Evolutionary conservation across 768 basidiomycete species (phyloP), one percentile per base, ranked within the genome.

Genomic region (Rhodotorula kratochvilovae): DNA sequence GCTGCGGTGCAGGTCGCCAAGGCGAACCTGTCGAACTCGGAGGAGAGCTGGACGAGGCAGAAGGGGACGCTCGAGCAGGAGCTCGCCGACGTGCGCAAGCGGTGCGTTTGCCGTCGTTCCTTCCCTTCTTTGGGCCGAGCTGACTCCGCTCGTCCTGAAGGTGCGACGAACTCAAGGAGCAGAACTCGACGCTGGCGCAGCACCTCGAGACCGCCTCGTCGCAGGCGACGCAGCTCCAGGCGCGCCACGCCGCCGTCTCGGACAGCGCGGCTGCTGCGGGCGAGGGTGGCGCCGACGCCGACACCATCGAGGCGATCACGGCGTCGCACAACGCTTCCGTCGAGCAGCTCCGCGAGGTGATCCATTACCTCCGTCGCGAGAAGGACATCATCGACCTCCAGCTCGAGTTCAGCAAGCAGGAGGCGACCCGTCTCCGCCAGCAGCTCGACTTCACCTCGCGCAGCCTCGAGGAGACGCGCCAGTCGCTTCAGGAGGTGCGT

Each of bases 371-470:
- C 45, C 85, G 92, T 53, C 91, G 89, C 77, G 92, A 93, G 83
- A 92, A 94, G 81, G 91, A 93, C 79, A 91, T 94, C 63, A 88
- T 90, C 56, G 91, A 94, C 75, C 85, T 92, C 43, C 90, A 92
- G 73, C 84, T 91, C 35, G 90, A 92, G 76, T 85, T 93, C 59
- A 85, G 87, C 83, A 89, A 85, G 78, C 86, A 87, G 76, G 91
- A 93, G 81, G 90, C 85, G 74, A 81, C 85, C 16, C 85, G 91
- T 10, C 79, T 91, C 62, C 90, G 89, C 79, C 81, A 85, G 29
- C 89, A 92, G 77, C 85, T 90, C 36, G 90, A 92, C 12, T 87
- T 89, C 76, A 79, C 91, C 53, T 83, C 84, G 25, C 87, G 87
- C 72, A 86, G 81, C 54, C 81, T 93, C 76, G 86, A 90, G 63